Conservation (phyloP, 2,329 filamentous ascomycete species). For the Aspergillus sp. region DNA sequence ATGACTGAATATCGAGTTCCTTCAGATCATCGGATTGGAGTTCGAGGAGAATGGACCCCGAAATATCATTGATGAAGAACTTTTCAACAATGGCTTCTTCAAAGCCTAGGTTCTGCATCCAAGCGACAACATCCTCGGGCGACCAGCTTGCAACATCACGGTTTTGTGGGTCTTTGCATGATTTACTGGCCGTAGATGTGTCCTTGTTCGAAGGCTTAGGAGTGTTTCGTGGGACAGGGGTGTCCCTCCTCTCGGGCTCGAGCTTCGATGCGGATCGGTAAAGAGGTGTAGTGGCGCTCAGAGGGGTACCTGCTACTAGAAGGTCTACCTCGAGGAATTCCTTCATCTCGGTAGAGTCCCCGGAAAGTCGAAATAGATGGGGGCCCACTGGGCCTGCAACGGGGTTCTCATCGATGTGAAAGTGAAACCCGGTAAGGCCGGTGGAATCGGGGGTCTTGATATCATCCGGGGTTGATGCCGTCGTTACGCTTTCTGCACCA, state of each 20-base stretch:
- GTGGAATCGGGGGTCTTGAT: conserved; percentile 72
- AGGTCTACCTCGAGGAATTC: conserved; percentile 16
- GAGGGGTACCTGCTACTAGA: conserved; percentile 12
- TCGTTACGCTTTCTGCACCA: conserved; percentile 75
- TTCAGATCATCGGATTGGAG: conserved; percentile 80
- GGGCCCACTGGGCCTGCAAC: conserved; percentile 81
- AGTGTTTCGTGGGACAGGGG: conserved; percentile 14
- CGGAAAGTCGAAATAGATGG: conserved; percentile 73
- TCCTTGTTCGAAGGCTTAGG: not conserved
- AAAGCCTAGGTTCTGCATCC: conserved; percentile 82
- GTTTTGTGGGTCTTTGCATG: not conserved
- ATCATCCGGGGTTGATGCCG: conserved; percentile 84
- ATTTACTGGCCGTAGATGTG: not conserved
- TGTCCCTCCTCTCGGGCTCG: conserved; percentile 14
- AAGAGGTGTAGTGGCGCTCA: conserved; percentile 10
- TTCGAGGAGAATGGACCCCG: conserved; percentile 81
- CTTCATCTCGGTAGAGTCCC: conserved; percentile 12
- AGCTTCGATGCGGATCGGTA: conserved; percentile 14
- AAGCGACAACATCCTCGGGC: conserved; percentile 35
- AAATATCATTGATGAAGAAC: conserved; percentile 91
- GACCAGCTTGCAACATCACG: not conserved
- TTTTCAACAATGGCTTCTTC: conserved; percentile 75
- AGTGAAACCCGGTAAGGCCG: conserved; percentile 60
- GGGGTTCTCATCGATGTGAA: conserved; percentile 59
- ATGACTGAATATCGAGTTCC: conserved; percentile 62